These are phyloP conservation scores for Rutstroemia sp. DNA, from an alignment of 2,329 filamentous ascomycete genomes.

Conservation along the genomic window DNA sequence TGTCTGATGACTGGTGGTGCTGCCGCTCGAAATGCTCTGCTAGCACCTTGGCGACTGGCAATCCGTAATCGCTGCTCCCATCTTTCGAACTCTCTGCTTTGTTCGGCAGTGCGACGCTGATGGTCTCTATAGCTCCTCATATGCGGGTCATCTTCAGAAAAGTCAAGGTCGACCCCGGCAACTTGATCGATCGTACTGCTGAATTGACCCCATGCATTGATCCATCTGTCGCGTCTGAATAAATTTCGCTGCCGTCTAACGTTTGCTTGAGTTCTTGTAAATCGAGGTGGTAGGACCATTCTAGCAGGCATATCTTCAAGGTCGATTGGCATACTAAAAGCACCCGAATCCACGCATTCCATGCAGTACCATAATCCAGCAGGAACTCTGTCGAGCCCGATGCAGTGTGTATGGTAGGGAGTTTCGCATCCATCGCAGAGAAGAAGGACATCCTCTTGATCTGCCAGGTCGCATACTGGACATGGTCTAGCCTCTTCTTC, in stretches of 20 bases:
- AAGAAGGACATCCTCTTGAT: slow-evolving; percentile 77
- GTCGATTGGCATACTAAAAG: not conserved
- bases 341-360: slow-evolving; percentile 50
- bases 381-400: slow-evolving; percentile 72
- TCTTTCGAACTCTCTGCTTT: slow-evolving; percentile 53
- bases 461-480: slow-evolving; percentile 72
- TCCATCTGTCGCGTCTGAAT: slow-evolving; percentile 77
- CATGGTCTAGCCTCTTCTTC: slow-evolving; percentile 65
- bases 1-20: slow-evolving; percentile 51
- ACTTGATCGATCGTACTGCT: slow-evolving; percentile 56
- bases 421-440: slow-evolving; percentile 89
- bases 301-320: not conserved
- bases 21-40: slow-evolving; percentile 63
- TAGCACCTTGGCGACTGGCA: slow-evolving; percentile 70
- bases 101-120: slow-evolving; percentile 39
- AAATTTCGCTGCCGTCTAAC: slow-evolving; percentile 48
- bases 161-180: slow-evolving; percentile 71
- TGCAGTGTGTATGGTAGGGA: slow-evolving; percentile 85
- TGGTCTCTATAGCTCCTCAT: slow-evolving; percentile 47
- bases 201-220: slow-evolving; percentile 71
- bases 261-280: slow-evolving; percentile 48
- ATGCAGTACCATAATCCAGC: slow-evolving; percentile 85
- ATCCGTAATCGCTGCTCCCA: slow-evolving; percentile 83
- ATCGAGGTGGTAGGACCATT: slow-evolving; percentile 7
- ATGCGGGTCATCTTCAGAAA: slow-evolving; percentile 65